Evolutionary conservation across 1,139 yeast species (phyloP), one percentile per base, ranked within the genome.

Genomic region (Blastobotrys serpentis): DNA sequence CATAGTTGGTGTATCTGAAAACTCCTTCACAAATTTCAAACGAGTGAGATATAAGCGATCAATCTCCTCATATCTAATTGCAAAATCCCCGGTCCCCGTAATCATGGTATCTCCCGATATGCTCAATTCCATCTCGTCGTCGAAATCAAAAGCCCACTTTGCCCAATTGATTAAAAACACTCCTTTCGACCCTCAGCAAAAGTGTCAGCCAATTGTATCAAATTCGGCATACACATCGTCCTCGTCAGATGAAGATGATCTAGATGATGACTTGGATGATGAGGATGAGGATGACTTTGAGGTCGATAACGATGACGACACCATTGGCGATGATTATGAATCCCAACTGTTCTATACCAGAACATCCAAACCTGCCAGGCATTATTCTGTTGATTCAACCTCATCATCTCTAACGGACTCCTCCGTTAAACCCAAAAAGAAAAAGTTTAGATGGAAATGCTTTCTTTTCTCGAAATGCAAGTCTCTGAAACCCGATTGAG

Each of bases 41-140:
- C 46, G 58, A 6, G 49, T 56, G 52, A 51, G 57, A 21, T 57
- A 58, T 51, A 58, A 53, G 23, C 58, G 53, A 39, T 51, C 59
- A 19, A 45, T 62, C 16, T 52, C 64, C 17, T 57, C 56, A 38
- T 61, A 60, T 50, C 51, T 62, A 14, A 52, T 60, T 34, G 59
- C 60, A 23, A 57, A 57, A 39, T 52, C 59, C 21, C 62, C 63
- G 0, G 63, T 62, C 3, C 66, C 66, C 1, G 64, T 61, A 18
- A 54, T 61, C 21, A 57, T 61, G 14, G 58, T 57, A 11, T 50
- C 59, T 4, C 54, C 56, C 10, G 30, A 41, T 14, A 46, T 32
- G 45, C 19, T 11, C n/a, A 23, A 36, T 4, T 18, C 40, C 22
- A 19, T 18, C 25, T 17, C 16, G 5, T 16, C 25, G 13, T 11